Conservation (phyloP, 257 asterid genomes). For the Petrea volubilis region DNA sequence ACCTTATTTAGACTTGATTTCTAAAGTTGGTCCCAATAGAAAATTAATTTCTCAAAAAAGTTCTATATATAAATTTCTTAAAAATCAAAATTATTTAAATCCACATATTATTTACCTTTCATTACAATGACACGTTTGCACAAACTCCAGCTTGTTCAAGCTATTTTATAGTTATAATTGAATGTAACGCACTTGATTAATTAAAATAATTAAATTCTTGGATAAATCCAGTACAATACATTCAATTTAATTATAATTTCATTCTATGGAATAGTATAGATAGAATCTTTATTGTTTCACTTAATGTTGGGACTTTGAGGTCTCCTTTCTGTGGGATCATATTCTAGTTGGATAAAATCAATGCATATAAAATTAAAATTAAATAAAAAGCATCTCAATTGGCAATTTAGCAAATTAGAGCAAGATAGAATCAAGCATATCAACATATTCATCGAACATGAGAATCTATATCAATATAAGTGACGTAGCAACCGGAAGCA, state of each 20-base stretch:
- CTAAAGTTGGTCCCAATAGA: not conserved
- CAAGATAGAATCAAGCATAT: not conserved
- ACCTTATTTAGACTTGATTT: not conserved
- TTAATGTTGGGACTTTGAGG: not conserved
- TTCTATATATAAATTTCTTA: no score
- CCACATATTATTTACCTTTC: not conserved
- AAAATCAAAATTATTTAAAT: not conserved
- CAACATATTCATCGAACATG: not conserved
- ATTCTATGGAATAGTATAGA: not conserved
- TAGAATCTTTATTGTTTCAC: constrained; percentile 4
- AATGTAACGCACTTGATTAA: no score
- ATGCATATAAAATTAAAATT: not conserved
- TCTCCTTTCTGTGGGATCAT: not conserved
- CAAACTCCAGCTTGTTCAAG: no score
- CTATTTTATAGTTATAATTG: no score
- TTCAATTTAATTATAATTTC: no score
- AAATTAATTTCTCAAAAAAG: not conserved
- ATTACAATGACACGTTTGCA: no score
- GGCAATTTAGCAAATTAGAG: not conserved
- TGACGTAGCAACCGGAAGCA: not conserved
- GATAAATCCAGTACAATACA: no score
- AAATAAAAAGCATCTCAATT: not conserved
- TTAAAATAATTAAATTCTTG: no score
- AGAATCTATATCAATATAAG: not conserved
- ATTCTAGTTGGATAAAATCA: constrained; percentile 20